phyloP scores from a whole-genome alignment of 371 early-diverging fungal species.

The Rhizopus arrhizus region DNA sequence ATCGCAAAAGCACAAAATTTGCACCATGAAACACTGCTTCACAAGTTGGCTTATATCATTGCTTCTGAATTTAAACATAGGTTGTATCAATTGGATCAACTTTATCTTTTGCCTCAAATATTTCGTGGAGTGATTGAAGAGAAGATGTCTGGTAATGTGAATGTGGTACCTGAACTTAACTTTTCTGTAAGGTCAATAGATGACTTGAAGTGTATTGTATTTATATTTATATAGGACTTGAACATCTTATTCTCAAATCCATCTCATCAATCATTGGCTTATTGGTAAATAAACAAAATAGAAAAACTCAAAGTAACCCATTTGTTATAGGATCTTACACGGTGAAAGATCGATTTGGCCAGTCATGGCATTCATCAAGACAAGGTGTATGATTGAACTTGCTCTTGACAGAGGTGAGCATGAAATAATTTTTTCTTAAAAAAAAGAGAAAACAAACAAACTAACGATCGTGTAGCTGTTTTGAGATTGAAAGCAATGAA shows the following conservation, averaged over 20 bases:
- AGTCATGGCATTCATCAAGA: conserved; percentile 67
- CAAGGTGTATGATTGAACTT: conserved; percentile 77
- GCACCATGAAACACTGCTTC: conserved; percentile 46
- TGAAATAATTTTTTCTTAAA: background rate
- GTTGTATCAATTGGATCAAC: conserved; percentile 62
- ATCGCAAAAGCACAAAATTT: conserved; percentile 57
- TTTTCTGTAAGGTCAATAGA: conserved; percentile 39
- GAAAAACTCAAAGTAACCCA: background rate
- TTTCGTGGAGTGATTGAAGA: conserved; percentile 62
- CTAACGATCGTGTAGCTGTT: conserved; percentile 31
- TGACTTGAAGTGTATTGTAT: background rate
- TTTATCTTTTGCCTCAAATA: conserved; percentile 60
- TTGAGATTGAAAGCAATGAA: conserved; percentile 44
- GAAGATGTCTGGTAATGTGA: conserved; percentile 70
- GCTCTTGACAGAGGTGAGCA: conserved; percentile 63
- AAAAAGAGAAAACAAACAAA: background rate
- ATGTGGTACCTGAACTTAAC: conserved; percentile 59
- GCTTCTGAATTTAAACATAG: conserved; percentile 66
- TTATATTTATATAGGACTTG: conserved; percentile 55
- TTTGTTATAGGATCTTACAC: conserved; percentile 60
- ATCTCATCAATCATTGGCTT: conserved; percentile 65
- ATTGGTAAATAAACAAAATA: conserved; percentile 51
- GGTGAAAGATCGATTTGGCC: conserved; percentile 89
- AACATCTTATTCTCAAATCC: conserved; percentile 78
- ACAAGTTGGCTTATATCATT: conserved; percentile 50